Evolutionary conservation across 495 filamentous ascomycete genomes (phyloP).

Genomic region (Tuber brumale): DNA sequence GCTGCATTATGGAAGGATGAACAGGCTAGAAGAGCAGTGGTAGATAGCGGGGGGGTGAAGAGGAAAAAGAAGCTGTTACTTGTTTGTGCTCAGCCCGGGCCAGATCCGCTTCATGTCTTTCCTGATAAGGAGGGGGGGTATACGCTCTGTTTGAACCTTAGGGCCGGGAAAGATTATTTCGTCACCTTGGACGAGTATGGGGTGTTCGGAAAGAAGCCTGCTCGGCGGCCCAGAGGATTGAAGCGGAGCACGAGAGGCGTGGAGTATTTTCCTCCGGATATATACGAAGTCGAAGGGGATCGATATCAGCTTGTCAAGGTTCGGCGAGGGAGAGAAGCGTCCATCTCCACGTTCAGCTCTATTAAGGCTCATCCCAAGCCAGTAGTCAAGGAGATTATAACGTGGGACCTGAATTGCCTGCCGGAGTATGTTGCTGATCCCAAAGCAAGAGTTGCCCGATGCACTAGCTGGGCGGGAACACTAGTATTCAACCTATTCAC

Average conservation of each 20-base stretch:
- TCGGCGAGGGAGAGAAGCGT: constrained; percentile 4
- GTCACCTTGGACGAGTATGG: constrained; percentile 35
- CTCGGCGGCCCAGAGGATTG: constrained; percentile 20
- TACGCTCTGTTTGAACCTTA: constrained; percentile 24
- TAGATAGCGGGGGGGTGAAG: neutral
- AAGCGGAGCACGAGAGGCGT: constrained; percentile 17
- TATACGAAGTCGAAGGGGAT: constrained; percentile 36
- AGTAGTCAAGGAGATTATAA: constrained; percentile 21
- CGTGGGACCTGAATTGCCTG: constrained; percentile 35
- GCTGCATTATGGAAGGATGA: constrained; percentile 30
- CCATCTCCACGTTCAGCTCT: neutral
- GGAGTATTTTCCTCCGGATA: constrained; percentile 33
- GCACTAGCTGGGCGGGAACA: constrained; percentile 17
- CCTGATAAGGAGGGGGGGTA: constrained; percentile 16
- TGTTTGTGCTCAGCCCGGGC: constrained; percentile 36
- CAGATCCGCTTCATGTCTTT: constrained; percentile 28
- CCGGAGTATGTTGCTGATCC: constrained; percentile 31
- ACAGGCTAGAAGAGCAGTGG: neutral
- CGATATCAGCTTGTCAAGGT: constrained; percentile 37
- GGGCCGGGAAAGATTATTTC: constrained; percentile 22
- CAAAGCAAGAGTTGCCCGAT: constrained; percentile 36
- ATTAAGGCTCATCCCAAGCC: constrained; percentile 9
- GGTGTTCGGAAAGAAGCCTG: constrained; percentile 25
- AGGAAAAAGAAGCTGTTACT: constrained; percentile 30
- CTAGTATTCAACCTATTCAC: constrained; percentile 40